Evolutionary conservation across 441 rosid genomes (phyloP).

Genomic region (Pelargonium fulgidum): DNA sequence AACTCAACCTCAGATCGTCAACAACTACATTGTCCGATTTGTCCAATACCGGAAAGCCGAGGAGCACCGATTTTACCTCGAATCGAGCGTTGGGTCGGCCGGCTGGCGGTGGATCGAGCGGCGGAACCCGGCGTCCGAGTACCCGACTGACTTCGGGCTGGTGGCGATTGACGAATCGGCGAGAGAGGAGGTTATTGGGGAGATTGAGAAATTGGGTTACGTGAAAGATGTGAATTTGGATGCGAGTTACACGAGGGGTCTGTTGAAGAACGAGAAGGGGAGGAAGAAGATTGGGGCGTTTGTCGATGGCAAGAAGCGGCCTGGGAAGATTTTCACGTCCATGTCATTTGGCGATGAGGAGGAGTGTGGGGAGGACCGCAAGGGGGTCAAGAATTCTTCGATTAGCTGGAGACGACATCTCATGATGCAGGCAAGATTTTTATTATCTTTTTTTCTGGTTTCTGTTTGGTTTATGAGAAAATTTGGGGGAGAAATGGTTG

Average conservation of each 20-base stretch:
- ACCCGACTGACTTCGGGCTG: conserved; percentile 80
- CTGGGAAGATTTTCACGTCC: conserved; percentile 80
- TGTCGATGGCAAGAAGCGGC: conserved; percentile 60
- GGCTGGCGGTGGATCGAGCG: conserved; percentile 92
- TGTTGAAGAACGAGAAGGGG: conserved; percentile 12
- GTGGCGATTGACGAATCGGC: conserved; percentile 44
- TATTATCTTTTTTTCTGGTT: neutral
- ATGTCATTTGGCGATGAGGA: conserved; percentile 59
- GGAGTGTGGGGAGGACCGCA: conserved; percentile 24
- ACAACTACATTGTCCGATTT: conserved; percentile 76
- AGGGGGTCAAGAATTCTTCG: conserved; percentile 54
- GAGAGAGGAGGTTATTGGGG: conserved; percentile 41
- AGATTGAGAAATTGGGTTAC: conserved; percentile 48
- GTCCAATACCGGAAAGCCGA: conserved; percentile 48
- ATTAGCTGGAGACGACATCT: conserved; percentile 76
- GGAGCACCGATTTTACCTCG: conserved; percentile 51
- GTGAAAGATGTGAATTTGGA: conserved; percentile 84
- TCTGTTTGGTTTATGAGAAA: neutral
- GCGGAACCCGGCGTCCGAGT: conserved; percentile 62
- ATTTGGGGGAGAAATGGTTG: neutral
- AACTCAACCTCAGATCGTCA: conserved; percentile 8
- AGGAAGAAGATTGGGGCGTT: conserved; percentile 33
- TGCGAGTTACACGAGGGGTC: conserved; percentile 54
- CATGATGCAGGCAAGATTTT: conserved; percentile 45
- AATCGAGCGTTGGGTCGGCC: conserved; percentile 40